A percentile compares a stretch with the other conserved stretches of the same genome.
These are phyloP conservation scores for Bertia moriformis DNA, from an alignment of 2,329 filamentous ascomycete genomes.

Conservation along the genomic window DNA sequence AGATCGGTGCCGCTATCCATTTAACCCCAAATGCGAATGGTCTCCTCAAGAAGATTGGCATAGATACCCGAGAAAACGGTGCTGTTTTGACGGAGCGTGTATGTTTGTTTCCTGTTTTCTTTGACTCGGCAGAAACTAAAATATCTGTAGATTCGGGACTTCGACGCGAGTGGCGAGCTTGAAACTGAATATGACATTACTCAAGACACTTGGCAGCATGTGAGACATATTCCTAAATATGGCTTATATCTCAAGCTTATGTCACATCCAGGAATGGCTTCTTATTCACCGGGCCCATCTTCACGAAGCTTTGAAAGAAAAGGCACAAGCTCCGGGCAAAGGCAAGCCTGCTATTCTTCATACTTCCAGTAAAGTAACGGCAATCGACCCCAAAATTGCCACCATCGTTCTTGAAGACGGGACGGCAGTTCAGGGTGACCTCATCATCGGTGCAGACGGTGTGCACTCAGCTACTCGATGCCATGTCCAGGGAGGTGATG, in stretches of 20 bases:
- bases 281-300: constrained; percentile 36
- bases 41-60: constrained; percentile 26
- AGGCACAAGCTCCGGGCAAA: constrained; percentile 20
- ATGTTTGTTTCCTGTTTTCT: too few species aligned
- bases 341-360: constrained; percentile 20
- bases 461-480: constrained; percentile 20
- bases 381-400: constrained; percentile 22
- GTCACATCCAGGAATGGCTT: constrained; percentile 24
- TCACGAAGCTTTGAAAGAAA: constrained; percentile 32
- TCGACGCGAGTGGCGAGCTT: constrained; percentile 9
- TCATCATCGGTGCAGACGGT: constrained; percentile 39
- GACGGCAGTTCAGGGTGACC: constrained; percentile 23
- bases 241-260: neutral
- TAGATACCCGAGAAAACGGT: constrained; percentile 20
- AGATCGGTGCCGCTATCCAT: constrained; percentile 47
- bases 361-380: constrained; percentile 24
- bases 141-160: constrained; percentile 18
- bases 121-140: constrained; percentile 17
- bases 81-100: constrained; percentile 6
- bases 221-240: constrained; percentile 9
- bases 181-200: constrained; percentile 21
- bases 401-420: constrained; percentile 29
- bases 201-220: constrained; percentile 36
- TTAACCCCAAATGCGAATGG: constrained; percentile 46
- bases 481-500: constrained; percentile 9